These are phyloP conservation scores for Heteromeles arbutifolia DNA, from an alignment of 306 rosid species.

Conservation along the genomic window DNA sequence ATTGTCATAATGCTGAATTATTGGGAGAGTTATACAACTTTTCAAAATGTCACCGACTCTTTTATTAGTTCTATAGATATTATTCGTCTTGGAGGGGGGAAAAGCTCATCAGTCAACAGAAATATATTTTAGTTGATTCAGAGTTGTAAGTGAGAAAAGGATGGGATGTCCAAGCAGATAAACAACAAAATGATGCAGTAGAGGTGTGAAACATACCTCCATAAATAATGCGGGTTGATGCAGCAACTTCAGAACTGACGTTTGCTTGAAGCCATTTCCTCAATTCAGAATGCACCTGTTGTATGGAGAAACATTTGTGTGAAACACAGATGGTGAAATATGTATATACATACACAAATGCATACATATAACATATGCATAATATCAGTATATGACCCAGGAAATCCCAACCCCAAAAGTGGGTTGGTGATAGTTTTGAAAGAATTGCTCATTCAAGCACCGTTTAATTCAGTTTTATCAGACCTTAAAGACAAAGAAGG, in stretches of 20 bases:
- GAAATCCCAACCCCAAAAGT: background rate
- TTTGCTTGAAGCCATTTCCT: conserved; percentile 42
- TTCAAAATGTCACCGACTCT: background rate
- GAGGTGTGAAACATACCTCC: conserved; percentile 22
- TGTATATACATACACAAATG: background rate
- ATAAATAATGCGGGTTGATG: conserved; percentile 33
- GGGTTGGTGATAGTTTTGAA: background rate
- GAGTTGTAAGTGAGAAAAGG: background rate
- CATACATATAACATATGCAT: background rate
- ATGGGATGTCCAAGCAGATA: background rate
- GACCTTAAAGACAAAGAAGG: background rate
- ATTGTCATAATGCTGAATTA: background rate
- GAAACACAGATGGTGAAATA: background rate
- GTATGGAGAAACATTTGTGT: background rate
- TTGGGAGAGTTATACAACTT: background rate
- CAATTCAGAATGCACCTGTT: conserved; percentile 34
- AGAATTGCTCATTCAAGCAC: background rate
- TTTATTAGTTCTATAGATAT: background rate
- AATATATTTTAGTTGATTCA: background rate
- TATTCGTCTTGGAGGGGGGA: background rate
- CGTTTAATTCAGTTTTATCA: background rate
- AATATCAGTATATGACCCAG: background rate
- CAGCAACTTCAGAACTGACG: conserved; percentile 34
- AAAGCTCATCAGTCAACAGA: background rate
- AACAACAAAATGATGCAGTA: background rate